Evolutionary conservation across 805 yeast genomes (phyloP), one percentile per base, ranked within the genome.

Genomic region (Hanseniaspora guilliermondii): DNA sequence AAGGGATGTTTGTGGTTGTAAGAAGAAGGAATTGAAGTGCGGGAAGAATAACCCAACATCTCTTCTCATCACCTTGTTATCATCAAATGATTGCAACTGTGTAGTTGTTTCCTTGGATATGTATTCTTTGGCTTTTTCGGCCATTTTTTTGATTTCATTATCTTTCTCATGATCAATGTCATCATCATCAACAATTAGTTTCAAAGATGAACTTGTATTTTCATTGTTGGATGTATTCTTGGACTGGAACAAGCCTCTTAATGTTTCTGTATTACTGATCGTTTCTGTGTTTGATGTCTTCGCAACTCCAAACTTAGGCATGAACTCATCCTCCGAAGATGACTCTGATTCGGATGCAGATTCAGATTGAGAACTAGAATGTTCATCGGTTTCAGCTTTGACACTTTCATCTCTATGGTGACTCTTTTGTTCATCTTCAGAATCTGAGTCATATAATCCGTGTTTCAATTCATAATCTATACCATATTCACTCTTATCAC

Each of bases 21-120:
- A 71, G 68, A 87, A 91, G 0, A 96, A 96, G 0, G 97, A 89
- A 19, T 84, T 84, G 12, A 74, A 70, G 65, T 91, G 97, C 1
- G 83, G 70, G 76, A 94, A 91, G 66, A 91, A 89, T 36, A 88
- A 70, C 7, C 87, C 80, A 47, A 69, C 62, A 36, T 39, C 60
- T 55, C 53, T 66, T 64, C 49, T 63, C 63, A 46, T 37, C 14
- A 41, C 55, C 4, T 57, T 53, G 14, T 48, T 14, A 6, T 58
- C 44, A 8, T 55, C 58, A 7, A 37, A 25, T 8, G 37, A 14
- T 2, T 33, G 33, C 52, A 30, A 11, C 9, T 27, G 24, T 4
- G 46, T 25, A 3, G 56, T 39, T 24, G 52, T 53, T 47, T 50
- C 56, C 5, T 58, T 55, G 14, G 53, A 56, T 3, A 65, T 56